Evolutionary conservation across 805 yeast species (phyloP), one percentile per base, ranked within the genome.

Genomic region (Pichia rugopelliculosa): DNA sequence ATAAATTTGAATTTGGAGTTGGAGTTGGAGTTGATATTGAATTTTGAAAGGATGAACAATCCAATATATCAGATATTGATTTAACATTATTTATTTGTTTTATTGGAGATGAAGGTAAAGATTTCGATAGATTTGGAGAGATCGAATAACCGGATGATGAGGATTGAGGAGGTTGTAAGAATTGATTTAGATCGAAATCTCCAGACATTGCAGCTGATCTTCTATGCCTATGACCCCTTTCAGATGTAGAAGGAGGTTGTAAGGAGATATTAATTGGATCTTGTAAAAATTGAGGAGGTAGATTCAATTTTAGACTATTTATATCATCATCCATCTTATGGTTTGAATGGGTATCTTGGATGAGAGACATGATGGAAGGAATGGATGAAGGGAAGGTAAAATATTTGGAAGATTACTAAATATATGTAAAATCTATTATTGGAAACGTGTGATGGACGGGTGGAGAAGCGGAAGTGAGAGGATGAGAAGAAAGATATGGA

Each of bases 171-270:
- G 54, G 39, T 22, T 53, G 57, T 12, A 59, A 36, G 42, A 7
- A 60, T 40, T 4, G 56, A 53, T 46, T 57, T 45, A 36, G 58
- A 56, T 85, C 93, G 60, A 87, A 84, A 61, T 88, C 96, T 4
- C 93, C 93, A 9, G 93, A 84, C 7, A 88, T 82, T 0, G 96
- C 96, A 21, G 91, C 89, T 0, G 96, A 87, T 45, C 96, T 70
- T 58, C 87, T 77, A 59, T 88, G 96, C 40, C 86, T 77, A 65
- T 88, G 96, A 1, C 80, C 78, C 53, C 77, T 69, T 57, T 68
- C 69, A 44, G 50, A 42, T 20, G 59, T 56, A 40, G 52, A 27
- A 17, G 61, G 62, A 9, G 62, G 62, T 22, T 55, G 64, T 1
- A 71, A 64, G 9, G 51, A 8, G 15, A 46, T 36, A 9, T 38